Conservation (phyloP, 2,329 filamentous ascomycete species). For the Knufia petricola region DNA sequence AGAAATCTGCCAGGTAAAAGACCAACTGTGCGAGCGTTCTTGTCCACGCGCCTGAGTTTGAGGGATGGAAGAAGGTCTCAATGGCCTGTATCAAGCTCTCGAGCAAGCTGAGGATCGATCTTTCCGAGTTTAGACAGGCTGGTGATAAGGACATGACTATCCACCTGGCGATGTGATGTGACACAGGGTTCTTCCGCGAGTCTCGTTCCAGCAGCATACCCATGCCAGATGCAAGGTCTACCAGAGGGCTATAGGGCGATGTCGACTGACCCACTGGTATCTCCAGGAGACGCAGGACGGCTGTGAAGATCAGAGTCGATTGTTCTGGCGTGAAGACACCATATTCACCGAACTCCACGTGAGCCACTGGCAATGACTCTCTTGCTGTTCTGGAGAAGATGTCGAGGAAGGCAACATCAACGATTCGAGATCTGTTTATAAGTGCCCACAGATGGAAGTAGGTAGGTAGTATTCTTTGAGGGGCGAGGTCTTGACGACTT, state of each 20-base stretch:
- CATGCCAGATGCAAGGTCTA: slow-evolving; percentile 75
- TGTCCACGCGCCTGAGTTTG: slow-evolving; percentile 88
- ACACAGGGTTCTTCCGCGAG: slow-evolving; percentile 80
- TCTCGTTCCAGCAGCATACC: slow-evolving; percentile 86
- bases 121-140: slow-evolving; percentile 62
- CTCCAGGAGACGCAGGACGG: slow-evolving; percentile 77
- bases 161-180: slow-evolving; percentile 87
- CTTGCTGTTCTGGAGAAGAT: slow-evolving; percentile 77
- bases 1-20: slow-evolving; percentile 88
- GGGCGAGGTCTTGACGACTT: slow-evolving; percentile 64
- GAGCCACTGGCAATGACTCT: slow-evolving; percentile 64
- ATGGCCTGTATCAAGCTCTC: slow-evolving; percentile 90
- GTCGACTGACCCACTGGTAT: slow-evolving; percentile 95
- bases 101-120: slow-evolving; percentile 72
- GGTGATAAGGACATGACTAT: slow-evolving; percentile 90
- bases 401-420: slow-evolving; percentile 82
- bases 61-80: slow-evolving; percentile 97
- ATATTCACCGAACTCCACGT: slow-evolving; percentile 73
- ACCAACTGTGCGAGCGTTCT: slow-evolving; percentile 81
- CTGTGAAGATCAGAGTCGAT: slow-evolving; percentile 84
- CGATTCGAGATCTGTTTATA: slow-evolving; percentile 75
- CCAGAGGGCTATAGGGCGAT: slow-evolving; percentile 70
- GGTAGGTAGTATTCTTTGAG: slow-evolving; percentile 80
- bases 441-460: slow-evolving; percentile 96
- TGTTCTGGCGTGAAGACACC: slow-evolving; percentile 91